phyloP scores from a whole-genome alignment of 2,329 filamentous ascomycete species.

The Aureobasidium sp. region DNA sequence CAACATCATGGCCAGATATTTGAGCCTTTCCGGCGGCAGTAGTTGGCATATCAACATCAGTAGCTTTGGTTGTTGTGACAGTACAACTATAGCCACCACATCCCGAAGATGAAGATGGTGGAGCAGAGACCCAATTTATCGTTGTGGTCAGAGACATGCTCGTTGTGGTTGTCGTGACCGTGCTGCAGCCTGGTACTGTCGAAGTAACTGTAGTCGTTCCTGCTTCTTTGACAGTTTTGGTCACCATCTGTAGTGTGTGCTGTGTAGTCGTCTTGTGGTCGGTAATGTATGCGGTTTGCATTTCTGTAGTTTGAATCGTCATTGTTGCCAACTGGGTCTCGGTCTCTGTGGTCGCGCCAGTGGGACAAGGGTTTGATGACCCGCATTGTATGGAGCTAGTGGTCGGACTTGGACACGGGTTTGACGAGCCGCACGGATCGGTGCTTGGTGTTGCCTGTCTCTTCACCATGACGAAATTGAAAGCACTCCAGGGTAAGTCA shows the following conservation, averaged over 20 bases:
- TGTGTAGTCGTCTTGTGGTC: not conserved
- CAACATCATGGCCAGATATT: not conserved
- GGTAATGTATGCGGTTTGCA: not conserved
- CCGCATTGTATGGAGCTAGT: not conserved
- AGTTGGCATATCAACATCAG: not conserved
- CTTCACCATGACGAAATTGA: not conserved
- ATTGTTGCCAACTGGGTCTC: not conserved
- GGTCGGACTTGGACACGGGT: not conserved
- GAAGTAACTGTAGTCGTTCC: not conserved
- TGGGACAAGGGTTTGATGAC: too few species aligned
- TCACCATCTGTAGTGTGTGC: not conserved
- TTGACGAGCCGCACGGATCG: not conserved
- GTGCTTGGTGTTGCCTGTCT: not conserved
- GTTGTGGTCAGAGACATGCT: not conserved
- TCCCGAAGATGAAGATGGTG: not conserved
- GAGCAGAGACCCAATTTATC: not conserved
- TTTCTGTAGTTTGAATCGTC: not conserved
- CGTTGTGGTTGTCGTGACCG: not conserved
- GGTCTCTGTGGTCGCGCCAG: not conserved
- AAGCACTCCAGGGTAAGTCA: not conserved
- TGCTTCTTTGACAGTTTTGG: not conserved
- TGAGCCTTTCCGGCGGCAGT: not conserved
- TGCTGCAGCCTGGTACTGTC: not conserved
- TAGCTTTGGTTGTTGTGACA: not conserved
- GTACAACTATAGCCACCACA: not conserved